Base-by-base conservation (phyloP, 306 rosid species). In the Rosa multiflora region DNA sequence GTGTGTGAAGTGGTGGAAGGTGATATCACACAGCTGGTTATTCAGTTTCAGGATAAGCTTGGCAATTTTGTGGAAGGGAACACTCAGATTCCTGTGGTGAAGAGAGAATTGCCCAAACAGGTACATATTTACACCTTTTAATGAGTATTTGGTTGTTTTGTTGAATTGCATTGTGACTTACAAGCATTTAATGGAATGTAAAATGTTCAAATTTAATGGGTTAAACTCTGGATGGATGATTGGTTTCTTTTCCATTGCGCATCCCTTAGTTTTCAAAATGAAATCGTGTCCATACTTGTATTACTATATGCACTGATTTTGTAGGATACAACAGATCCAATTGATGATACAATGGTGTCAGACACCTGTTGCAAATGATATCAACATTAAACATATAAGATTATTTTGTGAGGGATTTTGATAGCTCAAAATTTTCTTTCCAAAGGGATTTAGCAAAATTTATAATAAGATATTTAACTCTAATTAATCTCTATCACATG, bases 1-100 rank as follows among this genome's bases (percentile, higher is more conserved):
- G 98, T 93, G 37, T 95, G 99, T 70, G 99, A 95, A 88, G 99
- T 95, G 79, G 97, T 93, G 26, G 98, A 95, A 86, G 99, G 99
- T 59, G 99, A 95, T 79, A 95, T 95, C 23, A 95, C 97, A 4
- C 88, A 93, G 75, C 79, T 91, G 74, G 82, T 79, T n/a, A 86
- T 95, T 77, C 97, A 95, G 79, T 95, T 87, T 76, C 92, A 86
- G 79, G 99, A 95, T 79, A 95, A 95, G 91, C 98, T 95, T 67
- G 99, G 97, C 14, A 93, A 93, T 89, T 83, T 93, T 18, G 91
- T 93, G 48, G 99, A 95, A 82, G 99, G 99, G 44, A 93, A 93
- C 83, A 95, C 99, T 43, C 90, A 91, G 64, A 73, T 89, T 8
- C 84, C 97, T 0, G 94, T 95, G 11, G 91, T 95, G 43, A 82